These are phyloP conservation scores for Ophiostoma pallidulum DNA, from an alignment of 2,329 filamentous ascomycete species.

Conservation along the genomic window DNA sequence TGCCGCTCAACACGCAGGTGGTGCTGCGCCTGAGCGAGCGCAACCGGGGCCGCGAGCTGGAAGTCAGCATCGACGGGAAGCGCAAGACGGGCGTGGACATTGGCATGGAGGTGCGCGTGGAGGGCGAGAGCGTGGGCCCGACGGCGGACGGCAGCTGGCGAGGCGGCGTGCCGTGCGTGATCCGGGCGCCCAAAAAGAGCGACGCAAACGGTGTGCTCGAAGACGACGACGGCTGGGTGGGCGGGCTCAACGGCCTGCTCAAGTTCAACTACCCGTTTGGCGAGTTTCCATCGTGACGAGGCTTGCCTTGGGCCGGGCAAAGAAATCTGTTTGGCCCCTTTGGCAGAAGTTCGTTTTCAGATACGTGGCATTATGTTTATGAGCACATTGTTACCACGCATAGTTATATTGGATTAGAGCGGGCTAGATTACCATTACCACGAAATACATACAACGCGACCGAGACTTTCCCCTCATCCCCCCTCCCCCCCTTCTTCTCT, in stretches of 20 bases:
- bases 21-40: slow-evolving; percentile 72
- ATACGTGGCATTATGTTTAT: too few species aligned
- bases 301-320: too few species aligned
- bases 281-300: slow-evolving; percentile 33
- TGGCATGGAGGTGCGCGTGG: slow-evolving; percentile 82
- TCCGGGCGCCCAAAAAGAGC: slow-evolving; percentile 47
- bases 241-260: slow-evolving; percentile 80
- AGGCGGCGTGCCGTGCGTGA: slow-evolving; percentile 86
- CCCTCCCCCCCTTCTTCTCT: not conserved
- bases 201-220: slow-evolving; percentile 34
- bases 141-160: slow-evolving; percentile 40
- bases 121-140: slow-evolving; percentile 67
- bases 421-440: too few species aligned
- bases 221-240: slow-evolving; percentile 91
- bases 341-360: too few species aligned
- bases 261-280: slow-evolving; percentile 99
- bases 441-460: too few species aligned
- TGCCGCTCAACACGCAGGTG: slow-evolving; percentile 78
- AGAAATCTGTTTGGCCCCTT: too few species aligned
- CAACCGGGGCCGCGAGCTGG: slow-evolving; percentile 65
- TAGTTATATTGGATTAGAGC: too few species aligned
- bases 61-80: slow-evolving; percentile 71
- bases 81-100: slow-evolving; percentile 56
- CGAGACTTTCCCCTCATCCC: too few species aligned
- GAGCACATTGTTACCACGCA: too few species aligned